These are phyloP conservation scores for Nakaseomyces nivariensis DNA, from an alignment of 1,139 yeast genomes.

Conservation along the genomic window DNA sequence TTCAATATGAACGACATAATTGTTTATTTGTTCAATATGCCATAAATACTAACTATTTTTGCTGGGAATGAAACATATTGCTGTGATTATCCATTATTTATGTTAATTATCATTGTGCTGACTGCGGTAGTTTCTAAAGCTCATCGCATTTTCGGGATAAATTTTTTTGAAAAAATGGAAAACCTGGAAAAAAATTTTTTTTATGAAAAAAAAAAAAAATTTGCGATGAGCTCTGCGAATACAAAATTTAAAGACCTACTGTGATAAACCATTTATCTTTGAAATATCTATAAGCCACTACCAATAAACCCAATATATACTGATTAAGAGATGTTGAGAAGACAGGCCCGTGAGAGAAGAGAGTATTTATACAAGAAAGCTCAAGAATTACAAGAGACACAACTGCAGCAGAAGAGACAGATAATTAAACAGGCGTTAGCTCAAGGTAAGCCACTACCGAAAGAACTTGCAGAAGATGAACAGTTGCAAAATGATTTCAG, in stretches of 20 bases:
- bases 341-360: conserved; percentile 91
- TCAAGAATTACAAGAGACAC: conserved; percentile 81
- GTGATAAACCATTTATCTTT: too few species aligned
- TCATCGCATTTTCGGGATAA: too few species aligned
- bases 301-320: too few species aligned
- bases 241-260: too few species aligned
- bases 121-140: too few species aligned
- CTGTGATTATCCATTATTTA: too few species aligned
- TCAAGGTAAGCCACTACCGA: conserved; percentile 80
- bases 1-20: too few species aligned
- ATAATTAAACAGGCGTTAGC: conserved; percentile 82
- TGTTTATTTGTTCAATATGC: too few species aligned
- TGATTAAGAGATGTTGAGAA: conserved; percentile 46
- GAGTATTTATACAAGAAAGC: conserved; percentile 87
- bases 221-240: conserved; percentile 7
- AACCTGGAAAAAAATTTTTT: not conserved
- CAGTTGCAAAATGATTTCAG: conserved; percentile 71
- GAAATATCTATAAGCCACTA: too few species aligned
- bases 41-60: too few species aligned
- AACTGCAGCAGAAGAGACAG: conserved; percentile 76
- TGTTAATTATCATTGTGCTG: too few species aligned
- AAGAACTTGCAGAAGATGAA: conserved; percentile 81
- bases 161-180: not conserved
- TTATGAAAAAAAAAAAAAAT: not conserved
- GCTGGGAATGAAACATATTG: too few species aligned